Percentiles rank a stretch among this genome's conserved stretches.
Conservation (phyloP, 352 stramenopile genomes). For the Phytopythium montanum region DNA sequence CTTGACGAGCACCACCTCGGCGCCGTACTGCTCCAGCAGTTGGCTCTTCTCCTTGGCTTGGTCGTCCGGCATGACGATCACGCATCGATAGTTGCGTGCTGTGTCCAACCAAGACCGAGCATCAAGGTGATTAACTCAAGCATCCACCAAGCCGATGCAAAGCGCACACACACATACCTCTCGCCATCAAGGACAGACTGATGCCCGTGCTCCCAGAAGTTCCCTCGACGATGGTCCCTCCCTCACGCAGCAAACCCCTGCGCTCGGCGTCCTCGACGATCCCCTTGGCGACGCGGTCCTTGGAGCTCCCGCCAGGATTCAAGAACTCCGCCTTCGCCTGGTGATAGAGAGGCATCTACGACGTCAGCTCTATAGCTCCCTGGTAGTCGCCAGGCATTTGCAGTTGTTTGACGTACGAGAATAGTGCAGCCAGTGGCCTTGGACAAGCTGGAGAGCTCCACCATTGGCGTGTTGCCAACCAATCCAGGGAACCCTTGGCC, state of each 20-base stretch:
- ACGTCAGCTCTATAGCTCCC: not conserved
- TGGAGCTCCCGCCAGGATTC: slow-evolving; percentile 97
- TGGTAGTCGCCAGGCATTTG: not conserved
- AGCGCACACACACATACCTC: slow-evolving; percentile 41
- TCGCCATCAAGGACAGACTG: slow-evolving; percentile 92
- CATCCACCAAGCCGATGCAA: not conserved
- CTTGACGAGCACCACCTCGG: slow-evolving; percentile 86
- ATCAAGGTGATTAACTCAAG: not conserved
- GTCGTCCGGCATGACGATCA: slow-evolving; percentile 98
- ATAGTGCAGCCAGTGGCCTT: slow-evolving; percentile 89
- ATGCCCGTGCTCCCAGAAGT: slow-evolving; percentile 98
- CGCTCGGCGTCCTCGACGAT: slow-evolving; percentile 95
- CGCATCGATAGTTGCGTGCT: slow-evolving; percentile 92
- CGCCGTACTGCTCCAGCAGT: slow-evolving; percentile 78
- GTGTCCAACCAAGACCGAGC: not conserved
- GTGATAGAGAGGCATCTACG: not conserved
- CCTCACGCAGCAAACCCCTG: slow-evolving; percentile 77
- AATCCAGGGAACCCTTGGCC: slow-evolving; percentile 79
- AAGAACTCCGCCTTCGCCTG: slow-evolving; percentile 95
- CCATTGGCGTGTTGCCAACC: slow-evolving; percentile 92
- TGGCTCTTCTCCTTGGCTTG: slow-evolving; percentile 92
- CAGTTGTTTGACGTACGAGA: slow-evolving; percentile 40
- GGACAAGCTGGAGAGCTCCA: slow-evolving; percentile 90
- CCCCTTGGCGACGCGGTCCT: slow-evolving; percentile 94
- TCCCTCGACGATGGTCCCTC: slow-evolving; percentile 96